These are phyloP conservation scores for Cercospora janseana DNA, from an alignment of 2,329 filamentous ascomycete species.

Conservation along the genomic window DNA sequence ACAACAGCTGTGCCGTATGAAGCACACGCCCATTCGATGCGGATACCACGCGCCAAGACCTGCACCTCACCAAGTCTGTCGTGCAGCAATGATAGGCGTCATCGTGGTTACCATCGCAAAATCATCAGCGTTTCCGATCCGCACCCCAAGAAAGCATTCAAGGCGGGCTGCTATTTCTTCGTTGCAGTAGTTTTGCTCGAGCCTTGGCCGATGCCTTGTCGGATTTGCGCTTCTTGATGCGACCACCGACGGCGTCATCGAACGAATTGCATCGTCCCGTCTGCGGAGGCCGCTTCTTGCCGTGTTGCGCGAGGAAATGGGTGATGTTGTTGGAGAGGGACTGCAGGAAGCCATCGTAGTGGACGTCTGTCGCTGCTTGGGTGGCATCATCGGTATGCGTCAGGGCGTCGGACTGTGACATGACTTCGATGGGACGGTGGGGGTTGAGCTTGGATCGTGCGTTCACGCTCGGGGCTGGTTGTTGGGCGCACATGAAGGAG, in stretches of 20 bases:
- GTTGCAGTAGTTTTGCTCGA: constrained; percentile 13
- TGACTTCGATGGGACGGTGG: not conserved
- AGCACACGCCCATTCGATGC: no score
- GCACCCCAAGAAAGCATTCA: no score
- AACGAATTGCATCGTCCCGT: not conserved
- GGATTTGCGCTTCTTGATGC: constrained; percentile 9
- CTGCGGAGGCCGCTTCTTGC: not conserved
- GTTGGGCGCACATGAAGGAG: no score
- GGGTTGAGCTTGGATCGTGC: not conserved
- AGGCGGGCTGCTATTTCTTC: constrained; percentile 3
- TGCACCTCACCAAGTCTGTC: no score
- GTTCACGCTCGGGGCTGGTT: no score
- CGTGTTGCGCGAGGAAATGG: constrained; percentile 20
- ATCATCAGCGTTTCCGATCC: no score
- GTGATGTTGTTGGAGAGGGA: constrained; percentile 31
- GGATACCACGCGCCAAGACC: no score
- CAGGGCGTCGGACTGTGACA: no score
- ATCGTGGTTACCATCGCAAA: no score
- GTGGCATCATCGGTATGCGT: not conserved
- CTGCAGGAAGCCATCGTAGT: constrained; percentile 33
- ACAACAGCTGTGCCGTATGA: no score
- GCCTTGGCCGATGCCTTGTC: constrained; percentile 9
- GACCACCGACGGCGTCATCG: not conserved
- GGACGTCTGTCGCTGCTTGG: constrained; percentile 4
- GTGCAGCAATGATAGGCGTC: no score